A percentile compares a stretch with the other conserved stretches of the same genome.
These are phyloP conservation scores for Zymoseptoria brevis DNA, from an alignment of 2,329 filamentous ascomycete species.

Conservation along the genomic window DNA sequence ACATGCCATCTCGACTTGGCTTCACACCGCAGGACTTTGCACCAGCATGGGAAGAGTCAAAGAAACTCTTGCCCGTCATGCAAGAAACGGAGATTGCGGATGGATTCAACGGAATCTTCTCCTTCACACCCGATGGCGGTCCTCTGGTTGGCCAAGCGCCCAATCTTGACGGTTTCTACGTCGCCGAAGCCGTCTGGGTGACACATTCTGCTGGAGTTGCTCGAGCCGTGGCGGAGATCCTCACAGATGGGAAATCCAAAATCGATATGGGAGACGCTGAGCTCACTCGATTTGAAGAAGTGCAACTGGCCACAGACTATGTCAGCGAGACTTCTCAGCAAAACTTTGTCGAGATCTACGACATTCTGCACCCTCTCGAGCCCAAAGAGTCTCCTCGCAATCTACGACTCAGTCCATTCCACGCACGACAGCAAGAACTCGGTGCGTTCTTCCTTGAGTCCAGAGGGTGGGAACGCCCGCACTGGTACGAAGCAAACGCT, in stretches of 20 bases:
- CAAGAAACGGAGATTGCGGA: constrained; percentile 45
- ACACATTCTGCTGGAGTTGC: constrained; percentile 59
- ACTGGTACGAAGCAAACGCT: constrained; percentile 54
- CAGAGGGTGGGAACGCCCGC: constrained; percentile 55
- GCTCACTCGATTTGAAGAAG: constrained; percentile 52
- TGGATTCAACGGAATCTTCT: constrained; percentile 60
- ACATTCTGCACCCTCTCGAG: constrained; percentile 55
- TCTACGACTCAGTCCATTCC: constrained; percentile 52
- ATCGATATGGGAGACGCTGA: constrained; percentile 54
- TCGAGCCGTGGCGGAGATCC: constrained; percentile 50
- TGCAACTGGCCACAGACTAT: constrained; percentile 50
- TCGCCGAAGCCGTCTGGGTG: constrained; percentile 60
- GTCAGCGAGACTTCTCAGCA: constrained; percentile 52
- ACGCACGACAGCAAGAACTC: constrained; percentile 46
- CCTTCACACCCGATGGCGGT: constrained; percentile 57
- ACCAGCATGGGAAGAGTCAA: constrained; percentile 51
- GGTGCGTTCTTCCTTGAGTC: constrained; percentile 53
- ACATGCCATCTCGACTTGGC: constrained; percentile 55
- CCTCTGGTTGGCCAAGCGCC: constrained; percentile 53
- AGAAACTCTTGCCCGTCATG: constrained; percentile 48
- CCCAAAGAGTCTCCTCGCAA: constrained; percentile 51
- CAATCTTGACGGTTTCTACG: constrained; percentile 53
- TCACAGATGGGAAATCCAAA: constrained; percentile 49
- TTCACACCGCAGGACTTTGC: constrained; percentile 55
- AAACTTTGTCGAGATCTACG: constrained; percentile 58